Conservation (phyloP, 73 alveolate genomes). For the Tetrahymena thermophila region DNA sequence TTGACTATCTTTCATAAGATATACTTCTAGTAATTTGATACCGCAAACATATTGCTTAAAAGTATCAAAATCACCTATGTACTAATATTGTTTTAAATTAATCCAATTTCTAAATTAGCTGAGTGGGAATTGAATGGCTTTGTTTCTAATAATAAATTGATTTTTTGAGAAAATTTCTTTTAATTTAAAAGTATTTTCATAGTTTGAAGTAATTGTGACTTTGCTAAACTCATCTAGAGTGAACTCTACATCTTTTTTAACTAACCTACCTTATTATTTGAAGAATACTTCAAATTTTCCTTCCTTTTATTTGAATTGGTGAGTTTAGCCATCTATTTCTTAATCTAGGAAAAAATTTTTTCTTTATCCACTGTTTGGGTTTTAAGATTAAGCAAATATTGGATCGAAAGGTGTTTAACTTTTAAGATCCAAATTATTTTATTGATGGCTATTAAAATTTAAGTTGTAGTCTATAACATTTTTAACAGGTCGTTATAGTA, state of each 20-base stretch:
- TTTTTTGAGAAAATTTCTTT: neutral
- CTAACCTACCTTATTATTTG: neutral
- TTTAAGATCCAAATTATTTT: neutral
- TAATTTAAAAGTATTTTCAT: neutral
- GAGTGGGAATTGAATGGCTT: neutral
- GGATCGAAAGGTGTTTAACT: neutral
- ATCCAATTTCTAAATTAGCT: neutral
- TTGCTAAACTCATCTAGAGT: neutral
- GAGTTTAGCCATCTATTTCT: neutral
- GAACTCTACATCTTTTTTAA: neutral
- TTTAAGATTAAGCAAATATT: neutral
- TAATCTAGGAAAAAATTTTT: neutral
- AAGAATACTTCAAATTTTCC: neutral
- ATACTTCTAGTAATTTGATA: neutral
- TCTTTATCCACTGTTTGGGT: neutral
- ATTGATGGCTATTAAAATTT: neutral
- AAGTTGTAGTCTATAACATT: neutral
- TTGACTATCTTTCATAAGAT: neutral
- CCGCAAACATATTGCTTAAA: neutral
- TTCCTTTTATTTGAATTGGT: neutral
- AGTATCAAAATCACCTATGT: neutral
- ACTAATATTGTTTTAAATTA: neutral
- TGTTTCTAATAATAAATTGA: neutral
- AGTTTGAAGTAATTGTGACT: neutral
- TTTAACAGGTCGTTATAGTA: neutral